Base-by-base conservation (phyloP, 768 basidiomycete genomes). In the Boletales sp. region DNA sequence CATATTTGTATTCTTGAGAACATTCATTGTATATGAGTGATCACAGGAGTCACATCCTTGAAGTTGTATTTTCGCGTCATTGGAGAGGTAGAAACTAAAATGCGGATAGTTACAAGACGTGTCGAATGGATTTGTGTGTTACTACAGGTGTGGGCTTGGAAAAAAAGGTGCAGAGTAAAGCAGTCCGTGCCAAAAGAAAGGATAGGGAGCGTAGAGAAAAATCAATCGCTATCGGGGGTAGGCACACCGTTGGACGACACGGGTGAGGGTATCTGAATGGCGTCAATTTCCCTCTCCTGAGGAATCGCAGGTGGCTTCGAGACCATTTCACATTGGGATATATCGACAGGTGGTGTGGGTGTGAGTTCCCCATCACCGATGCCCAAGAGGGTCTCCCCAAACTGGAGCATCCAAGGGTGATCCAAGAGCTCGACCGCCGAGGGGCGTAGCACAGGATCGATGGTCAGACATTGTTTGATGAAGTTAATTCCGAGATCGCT, bases 401-500 rank as follows among this genome's bases (percentile, higher is more conserved):
- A 86, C 47, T 87, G 83, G 36, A 86, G 72, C 78, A 95, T 88
- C 95, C 96, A 98, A 14, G 82, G 79, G 67, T 97, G 90, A 35
- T 84, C 77, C 71, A 94, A 81, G 28, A 98, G 79, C 61, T 96
- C 92, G 18, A 74, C 69, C 0, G 96, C 93, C 11, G 85, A 83
- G 0, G 96, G 95, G 39, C 96, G 82, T 51, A 79, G 72, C 64
- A 85, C 74, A 1, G 94, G 83, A 61, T 95, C 92, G 45, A 98
- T 87, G 11, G 81, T 90, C 37, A 99, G 72, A 68, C 95, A 98
- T 60, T 84, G 82, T 52, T 89, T 87, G 71, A 96, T 94, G 67
- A 98, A 98, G 67, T 84, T 85, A 65, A 97, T 93, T 19, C 96
- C 96, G 33, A 86, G 65, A 36, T 86, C 84, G 60, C 90, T 88